These are phyloP conservation scores for Cladophialophora exuberans DNA, from an alignment of 2,329 filamentous ascomycete genomes.

Conservation along the genomic window DNA sequence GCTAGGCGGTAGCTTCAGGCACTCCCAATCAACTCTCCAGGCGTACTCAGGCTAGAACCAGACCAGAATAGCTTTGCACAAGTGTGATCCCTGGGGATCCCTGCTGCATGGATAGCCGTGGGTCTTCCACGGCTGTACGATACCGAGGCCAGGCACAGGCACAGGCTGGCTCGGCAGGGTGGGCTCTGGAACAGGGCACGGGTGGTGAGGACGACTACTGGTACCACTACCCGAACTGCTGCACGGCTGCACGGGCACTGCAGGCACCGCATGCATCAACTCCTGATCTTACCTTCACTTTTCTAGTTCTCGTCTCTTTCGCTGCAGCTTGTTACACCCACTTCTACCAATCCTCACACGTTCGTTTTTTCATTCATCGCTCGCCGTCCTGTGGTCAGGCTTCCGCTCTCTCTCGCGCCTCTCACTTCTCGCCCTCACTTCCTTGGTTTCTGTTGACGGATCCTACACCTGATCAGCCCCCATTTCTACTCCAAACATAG, in stretches of 20 bases:
- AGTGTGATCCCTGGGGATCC: neutral
- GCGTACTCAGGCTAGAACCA: constrained; percentile 2
- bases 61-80: constrained; percentile 1
- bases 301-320: constrained; percentile 4
- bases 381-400: constrained; percentile 22
- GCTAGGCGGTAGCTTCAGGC: no score
- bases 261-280: constrained; percentile 9
- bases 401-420: constrained; percentile 22
- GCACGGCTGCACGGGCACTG: no score
- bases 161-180: constrained; percentile 2
- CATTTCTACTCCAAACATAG: no score
- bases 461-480: no score
- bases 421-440: constrained; percentile 13
- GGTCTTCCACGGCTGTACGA: constrained; percentile 4
- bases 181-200: no score
- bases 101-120: neutral
- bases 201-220: no score
- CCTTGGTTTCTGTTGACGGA: neutral
- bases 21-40: constrained; percentile 17
- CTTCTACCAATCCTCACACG: constrained; percentile 5
- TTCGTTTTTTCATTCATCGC: constrained; percentile 13
- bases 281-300: constrained; percentile 13
- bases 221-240: no score
- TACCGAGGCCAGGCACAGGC: constrained; percentile 1
- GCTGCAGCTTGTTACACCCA: constrained; percentile 25